Evolutionary conservation across 768 basidiomycete species (phyloP).

Genomic region (Lepiota venenata): DNA sequence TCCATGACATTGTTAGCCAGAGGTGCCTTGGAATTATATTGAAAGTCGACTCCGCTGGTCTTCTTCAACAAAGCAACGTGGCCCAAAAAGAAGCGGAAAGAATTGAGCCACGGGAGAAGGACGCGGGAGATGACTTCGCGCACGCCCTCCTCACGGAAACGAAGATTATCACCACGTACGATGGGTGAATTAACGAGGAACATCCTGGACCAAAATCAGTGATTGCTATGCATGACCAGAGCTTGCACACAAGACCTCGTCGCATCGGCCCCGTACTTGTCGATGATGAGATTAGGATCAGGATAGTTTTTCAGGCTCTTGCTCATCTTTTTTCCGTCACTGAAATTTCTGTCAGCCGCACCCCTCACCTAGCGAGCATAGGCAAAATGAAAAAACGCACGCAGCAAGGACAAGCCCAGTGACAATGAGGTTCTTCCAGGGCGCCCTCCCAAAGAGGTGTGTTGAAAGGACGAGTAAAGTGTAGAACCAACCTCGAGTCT

Average conservation of each 20-base stretch:
- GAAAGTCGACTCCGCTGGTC: constrained; percentile 69
- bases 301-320: constrained; percentile 97
- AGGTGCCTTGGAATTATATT: constrained; percentile 83
- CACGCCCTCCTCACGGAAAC: constrained; percentile 98
- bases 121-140: constrained; percentile 96
- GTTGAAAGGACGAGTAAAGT: constrained; percentile 95
- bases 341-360: constrained; percentile 23
- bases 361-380: not conserved
- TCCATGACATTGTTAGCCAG: constrained; percentile 96
- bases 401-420: constrained; percentile 94
- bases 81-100: constrained; percentile 99
- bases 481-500: constrained; percentile 99
- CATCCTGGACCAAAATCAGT: constrained; percentile 52
- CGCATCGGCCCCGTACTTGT: constrained; percentile 93
- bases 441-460: constrained; percentile 88
- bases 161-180: constrained; percentile 94
- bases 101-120: constrained; percentile 96
- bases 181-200: constrained; percentile 99
- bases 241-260: constrained; percentile 52
- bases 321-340: constrained; percentile 99
- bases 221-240: not conserved
- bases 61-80: constrained; percentile 88
- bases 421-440: constrained; percentile 98
- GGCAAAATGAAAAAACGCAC: constrained; percentile 43
- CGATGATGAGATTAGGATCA: constrained; percentile 87